Evolutionary conservation across 305 asterid genomes (phyloP).

Genomic region (Coffea humblotiana): DNA sequence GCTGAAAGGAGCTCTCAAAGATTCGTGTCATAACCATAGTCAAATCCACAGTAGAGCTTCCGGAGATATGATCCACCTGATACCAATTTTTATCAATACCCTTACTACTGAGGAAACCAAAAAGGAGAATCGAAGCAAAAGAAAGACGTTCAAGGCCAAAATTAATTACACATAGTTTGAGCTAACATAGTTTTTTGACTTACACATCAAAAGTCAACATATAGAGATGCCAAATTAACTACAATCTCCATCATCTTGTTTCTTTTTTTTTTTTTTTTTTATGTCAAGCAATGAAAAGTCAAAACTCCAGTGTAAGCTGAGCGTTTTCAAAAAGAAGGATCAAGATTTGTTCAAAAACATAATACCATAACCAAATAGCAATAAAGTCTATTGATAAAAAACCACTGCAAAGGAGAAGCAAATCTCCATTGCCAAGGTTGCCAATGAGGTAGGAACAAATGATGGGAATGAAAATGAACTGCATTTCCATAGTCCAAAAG

Average conservation of each 20-base stretch:
- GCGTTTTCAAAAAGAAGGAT: neutral
- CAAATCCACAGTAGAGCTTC: slow-evolving; percentile 36
- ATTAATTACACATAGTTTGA: neutral
- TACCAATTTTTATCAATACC: slow-evolving; percentile 18
- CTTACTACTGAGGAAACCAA: slow-evolving; percentile 4
- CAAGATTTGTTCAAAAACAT: neutral
- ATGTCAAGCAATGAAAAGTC: neutral
- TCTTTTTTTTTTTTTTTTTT: neutral
- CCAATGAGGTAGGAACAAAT: neutral
- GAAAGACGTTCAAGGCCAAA: neutral
- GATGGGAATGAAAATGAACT: neutral
- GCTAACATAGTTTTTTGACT: neutral
- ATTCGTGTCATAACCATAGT: slow-evolving; percentile 45
- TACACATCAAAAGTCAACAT: neutral
- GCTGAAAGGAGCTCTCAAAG: slow-evolving; percentile 63
- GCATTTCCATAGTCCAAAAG: neutral
- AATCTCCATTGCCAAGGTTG: neutral
- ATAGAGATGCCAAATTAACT: neutral
- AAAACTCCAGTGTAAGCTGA: neutral
- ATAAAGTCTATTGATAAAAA: no score
- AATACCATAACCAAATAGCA: neutral
- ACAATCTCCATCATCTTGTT: neutral
- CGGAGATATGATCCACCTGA: slow-evolving; percentile 69
- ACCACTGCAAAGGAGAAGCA: neutral
- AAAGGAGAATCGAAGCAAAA: slow-evolving; percentile 7